phyloP scores from a whole-genome alignment of 345 rosid genomes.

The Eucalyptus globulus region DNA sequence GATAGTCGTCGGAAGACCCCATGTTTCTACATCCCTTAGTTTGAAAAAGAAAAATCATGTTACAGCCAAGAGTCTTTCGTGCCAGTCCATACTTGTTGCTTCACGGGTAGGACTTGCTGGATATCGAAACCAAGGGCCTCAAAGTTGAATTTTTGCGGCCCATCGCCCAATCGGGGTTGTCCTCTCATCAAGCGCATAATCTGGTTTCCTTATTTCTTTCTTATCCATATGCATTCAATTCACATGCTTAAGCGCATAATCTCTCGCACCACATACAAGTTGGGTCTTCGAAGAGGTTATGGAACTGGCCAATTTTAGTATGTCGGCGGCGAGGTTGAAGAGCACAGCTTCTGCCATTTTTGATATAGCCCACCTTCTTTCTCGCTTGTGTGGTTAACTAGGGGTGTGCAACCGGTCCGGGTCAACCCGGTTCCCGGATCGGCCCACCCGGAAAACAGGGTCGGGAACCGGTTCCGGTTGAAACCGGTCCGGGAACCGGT shows the following conservation, averaged over 20 bases:
- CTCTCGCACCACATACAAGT: too few species aligned
- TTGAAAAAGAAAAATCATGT: neutral
- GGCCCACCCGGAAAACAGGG: too few species aligned
- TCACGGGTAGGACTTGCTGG: neutral
- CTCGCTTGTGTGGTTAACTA: neutral
- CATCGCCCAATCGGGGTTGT: fast-evolving
- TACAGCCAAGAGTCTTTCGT: neutral
- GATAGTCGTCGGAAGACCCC: neutral
- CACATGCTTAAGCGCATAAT: too few species aligned
- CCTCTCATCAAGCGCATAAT: too few species aligned
- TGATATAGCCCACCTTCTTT: neutral
- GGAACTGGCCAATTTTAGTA: neutral
- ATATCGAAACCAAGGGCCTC: neutral
- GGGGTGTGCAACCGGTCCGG: too few species aligned
- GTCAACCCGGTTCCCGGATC: too few species aligned
- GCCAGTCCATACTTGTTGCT: neutral
- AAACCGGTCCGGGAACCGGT: too few species aligned
- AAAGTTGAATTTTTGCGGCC: neutral
- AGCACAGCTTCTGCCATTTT: neutral
- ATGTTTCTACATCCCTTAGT: fast-evolving
- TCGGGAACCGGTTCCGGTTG: too few species aligned
- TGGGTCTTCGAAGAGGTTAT: neutral
- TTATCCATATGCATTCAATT: too few species aligned
- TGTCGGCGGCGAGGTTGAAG: neutral
- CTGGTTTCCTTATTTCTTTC: too few species aligned